Base-by-base conservation (phyloP, 2,329 filamentous ascomycete species). In the Teratosphaeria epicoccoides region DNA sequence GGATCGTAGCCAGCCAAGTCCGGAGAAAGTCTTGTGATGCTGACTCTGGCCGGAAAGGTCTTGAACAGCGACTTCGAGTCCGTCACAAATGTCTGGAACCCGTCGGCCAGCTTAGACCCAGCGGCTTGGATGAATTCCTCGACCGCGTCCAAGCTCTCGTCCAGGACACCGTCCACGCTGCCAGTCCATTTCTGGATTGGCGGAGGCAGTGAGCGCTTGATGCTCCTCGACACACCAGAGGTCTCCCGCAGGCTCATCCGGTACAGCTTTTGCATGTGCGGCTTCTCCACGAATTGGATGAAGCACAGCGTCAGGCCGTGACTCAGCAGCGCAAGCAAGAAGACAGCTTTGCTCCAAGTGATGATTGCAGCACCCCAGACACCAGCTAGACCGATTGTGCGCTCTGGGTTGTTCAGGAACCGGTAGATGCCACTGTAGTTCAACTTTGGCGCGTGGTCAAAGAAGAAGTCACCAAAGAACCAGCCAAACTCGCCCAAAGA, bases 401-500 rank as follows among this genome's bases (percentile, higher is more conserved):
- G 85, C 69, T 98, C 93, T 0, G 93, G 93, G 64, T 97, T 98
- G 73, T 98, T 98, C 59, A 98, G 76, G 71, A 95, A 98, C 46
- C 93, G 88, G 69, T 98, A 98, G 63, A 98, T 98, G 56, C 91
- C 94, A 60, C 86, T 89, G 71, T 98, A 98, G 0, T 88, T 97
- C 55, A 97, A 77, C 70, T 93, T 95, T 11, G 85, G 84, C 10
- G 84, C 81, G 45, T 88, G 85, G 55, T 96, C 88, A 66, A 93
- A 96, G 76, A 98, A 97, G 75, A 97, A 98, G 67, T 98, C 93
- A 17, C 93, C 93, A 65, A 90, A 97, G 75, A 97, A 97, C 91
- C 91, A 98, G 61, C 93, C 93, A 63, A 97, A 98, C 65, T 98
- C 93, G 52, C 93, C 93, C 0, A 98, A 81, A 17, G 88, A 94